These are phyloP conservation scores for Camellia sinensis DNA, from an alignment of 148 eudicot genomes.

Conservation along the genomic window DNA sequence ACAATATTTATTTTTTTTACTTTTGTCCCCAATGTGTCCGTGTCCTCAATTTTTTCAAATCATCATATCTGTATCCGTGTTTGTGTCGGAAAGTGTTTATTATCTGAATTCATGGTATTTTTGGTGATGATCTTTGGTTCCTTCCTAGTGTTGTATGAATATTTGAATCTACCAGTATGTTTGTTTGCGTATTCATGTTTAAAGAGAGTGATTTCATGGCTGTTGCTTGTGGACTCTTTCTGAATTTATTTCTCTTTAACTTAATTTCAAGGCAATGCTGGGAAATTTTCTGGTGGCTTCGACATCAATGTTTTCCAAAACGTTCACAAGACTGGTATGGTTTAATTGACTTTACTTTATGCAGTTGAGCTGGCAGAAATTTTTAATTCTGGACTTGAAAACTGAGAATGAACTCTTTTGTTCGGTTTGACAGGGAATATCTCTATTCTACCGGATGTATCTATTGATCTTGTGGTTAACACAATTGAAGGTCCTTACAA, in stretches of 20 bases:
- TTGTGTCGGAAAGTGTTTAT: no score
- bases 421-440: conserved; percentile 59
- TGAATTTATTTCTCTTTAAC: conserved; percentile 4
- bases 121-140: not conserved
- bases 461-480: conserved; percentile 66
- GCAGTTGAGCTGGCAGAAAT: not conserved
- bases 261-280: conserved; percentile 55
- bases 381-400: not conserved
- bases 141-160: not conserved
- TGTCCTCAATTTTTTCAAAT: no score
- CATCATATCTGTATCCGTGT: no score
- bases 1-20: no score
- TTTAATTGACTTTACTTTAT: conserved; percentile 2
- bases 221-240: not conserved
- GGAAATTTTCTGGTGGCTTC: conserved; percentile 83
- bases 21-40: no score
- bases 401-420: not conserved
- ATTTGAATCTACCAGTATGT: not conserved
- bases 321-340: conserved; percentile 80
- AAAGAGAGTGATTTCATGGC: not conserved
- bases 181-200: not conserved
- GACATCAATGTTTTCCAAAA: conserved; percentile 74
- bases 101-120: not conserved
- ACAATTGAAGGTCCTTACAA: conserved; percentile 66
- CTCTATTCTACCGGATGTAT: conserved; percentile 58